Conservation (phyloP, 306 rosid species). For the Castanopsis chinensis region DNA sequence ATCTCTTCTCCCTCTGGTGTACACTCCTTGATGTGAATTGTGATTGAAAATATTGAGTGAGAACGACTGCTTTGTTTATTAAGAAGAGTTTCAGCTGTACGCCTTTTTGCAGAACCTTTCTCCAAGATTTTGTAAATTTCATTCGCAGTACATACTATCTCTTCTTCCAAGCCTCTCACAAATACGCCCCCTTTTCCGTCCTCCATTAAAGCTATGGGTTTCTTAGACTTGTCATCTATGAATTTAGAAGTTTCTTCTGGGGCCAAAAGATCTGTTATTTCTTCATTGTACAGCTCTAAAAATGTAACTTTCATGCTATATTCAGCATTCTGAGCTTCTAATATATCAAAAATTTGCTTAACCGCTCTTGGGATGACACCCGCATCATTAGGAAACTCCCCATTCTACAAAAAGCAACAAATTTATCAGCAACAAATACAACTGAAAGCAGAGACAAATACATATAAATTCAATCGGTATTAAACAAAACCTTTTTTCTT, state of each 20-base stretch:
- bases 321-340: constrained; percentile 95
- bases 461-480: neutral
- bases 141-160: constrained; percentile 95
- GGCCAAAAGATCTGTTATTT: constrained; percentile 91
- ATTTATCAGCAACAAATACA: constrained; percentile 5
- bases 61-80: constrained; percentile 99
- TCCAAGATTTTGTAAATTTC: constrained; percentile 98
- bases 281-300: constrained; percentile 96
- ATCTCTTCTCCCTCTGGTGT: constrained; percentile 99
- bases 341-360: constrained; percentile 86
- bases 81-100: constrained; percentile 99
- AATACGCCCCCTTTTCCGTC: constrained; percentile 99
- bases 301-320: constrained; percentile 98
- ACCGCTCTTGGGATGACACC: constrained; percentile 99
- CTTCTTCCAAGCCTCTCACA: constrained; percentile 98
- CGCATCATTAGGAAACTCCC: constrained; percentile 96
- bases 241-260: constrained; percentile 82
- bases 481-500: constrained; percentile 70
- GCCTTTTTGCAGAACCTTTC: constrained; percentile 96
- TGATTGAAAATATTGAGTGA: constrained; percentile 97
- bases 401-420: constrained; percentile 58
- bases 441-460: constrained; percentile 1
- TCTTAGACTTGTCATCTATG: constrained; percentile 86
- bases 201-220: constrained; percentile 99
- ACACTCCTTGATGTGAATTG: constrained; percentile 97